Conservation (phyloP, 164 flowering plant genomes). For the Vitis labrusca region DNA sequence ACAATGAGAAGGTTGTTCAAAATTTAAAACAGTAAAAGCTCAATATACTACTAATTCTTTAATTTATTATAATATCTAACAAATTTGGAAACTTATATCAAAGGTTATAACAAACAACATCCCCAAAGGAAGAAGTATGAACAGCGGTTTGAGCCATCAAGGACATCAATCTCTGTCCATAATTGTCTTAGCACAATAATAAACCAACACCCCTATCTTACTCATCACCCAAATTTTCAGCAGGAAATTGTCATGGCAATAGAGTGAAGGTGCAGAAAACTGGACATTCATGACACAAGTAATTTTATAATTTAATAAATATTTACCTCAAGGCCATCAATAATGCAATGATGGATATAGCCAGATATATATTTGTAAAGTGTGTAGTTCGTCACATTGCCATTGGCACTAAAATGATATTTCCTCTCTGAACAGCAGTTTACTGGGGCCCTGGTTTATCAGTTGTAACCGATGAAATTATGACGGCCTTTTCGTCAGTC, state of each 20-base stretch:
- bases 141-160: not conserved
- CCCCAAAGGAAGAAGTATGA: not conserved
- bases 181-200: not conserved
- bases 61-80: not conserved
- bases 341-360: slow-evolving; percentile 77
- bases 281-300: not conserved
- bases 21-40: not conserved
- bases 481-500: slow-evolving; percentile 94
- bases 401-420: slow-evolving; percentile 58
- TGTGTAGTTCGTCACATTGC: slow-evolving; percentile 61
- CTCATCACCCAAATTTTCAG: not conserved
- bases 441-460: slow-evolving; percentile 60
- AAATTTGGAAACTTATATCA: not conserved
- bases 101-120: not conserved
- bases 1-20: too few relatives aligned
- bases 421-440: slow-evolving; percentile 61
- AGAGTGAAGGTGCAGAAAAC: not conserved
- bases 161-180: not conserved
- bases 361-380: slow-evolving; percentile 86
- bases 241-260: not conserved
- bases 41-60: not conserved
- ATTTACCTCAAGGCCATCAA: slow-evolving; percentile 80
- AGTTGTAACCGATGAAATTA: slow-evolving; percentile 88
- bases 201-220: not conserved
- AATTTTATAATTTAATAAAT: not conserved